These are phyloP conservation scores for Flaveria ramosissima DNA, from an alignment of 129 eudicot genomes.

Conservation along the genomic window DNA sequence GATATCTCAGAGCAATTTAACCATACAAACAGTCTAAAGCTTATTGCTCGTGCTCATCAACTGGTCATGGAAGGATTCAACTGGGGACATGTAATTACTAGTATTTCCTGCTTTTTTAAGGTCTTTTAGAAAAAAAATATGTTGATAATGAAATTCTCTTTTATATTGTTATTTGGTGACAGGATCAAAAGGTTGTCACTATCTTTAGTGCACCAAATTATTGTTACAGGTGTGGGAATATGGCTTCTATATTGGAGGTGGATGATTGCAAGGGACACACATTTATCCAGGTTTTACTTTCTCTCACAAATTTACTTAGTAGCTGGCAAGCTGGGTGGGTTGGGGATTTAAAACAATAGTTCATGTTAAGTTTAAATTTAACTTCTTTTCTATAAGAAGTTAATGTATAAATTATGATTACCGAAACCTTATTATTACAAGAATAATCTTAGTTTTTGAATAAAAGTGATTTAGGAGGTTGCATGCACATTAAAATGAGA, in stretches of 20 bases:
- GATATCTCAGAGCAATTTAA: conserved; percentile 93
- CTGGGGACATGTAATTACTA: conserved; percentile 78
- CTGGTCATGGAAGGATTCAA: conserved; percentile 98
- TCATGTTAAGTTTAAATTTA: neutral
- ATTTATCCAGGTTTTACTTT: conserved; percentile 66
- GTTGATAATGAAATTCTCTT: conserved; percentile 7
- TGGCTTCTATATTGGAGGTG: conserved; percentile 96
- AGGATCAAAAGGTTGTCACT: conserved; percentile 96
- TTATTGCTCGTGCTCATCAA: conserved; percentile 96
- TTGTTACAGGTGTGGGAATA: conserved; percentile 94
- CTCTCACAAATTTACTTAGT: neutral
- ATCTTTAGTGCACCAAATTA: conserved; percentile 96
- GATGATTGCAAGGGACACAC: conserved; percentile 93
- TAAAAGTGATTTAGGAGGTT: neutral
- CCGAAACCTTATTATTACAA: neutral
- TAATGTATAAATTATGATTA: neutral
- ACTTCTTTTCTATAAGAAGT: neutral
- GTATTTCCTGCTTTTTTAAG: neutral
- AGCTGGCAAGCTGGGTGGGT: conserved; percentile 1
- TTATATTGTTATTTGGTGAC: conserved; percentile 25
- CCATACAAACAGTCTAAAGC: conserved; percentile 83
- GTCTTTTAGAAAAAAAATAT: neutral
- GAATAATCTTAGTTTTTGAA: neutral
- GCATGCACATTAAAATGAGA: neutral
- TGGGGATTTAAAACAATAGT: neutral